Evolutionary conservation across 2,329 filamentous ascomycete species (phyloP).

Genomic region (Penicillium rolfsii): DNA sequence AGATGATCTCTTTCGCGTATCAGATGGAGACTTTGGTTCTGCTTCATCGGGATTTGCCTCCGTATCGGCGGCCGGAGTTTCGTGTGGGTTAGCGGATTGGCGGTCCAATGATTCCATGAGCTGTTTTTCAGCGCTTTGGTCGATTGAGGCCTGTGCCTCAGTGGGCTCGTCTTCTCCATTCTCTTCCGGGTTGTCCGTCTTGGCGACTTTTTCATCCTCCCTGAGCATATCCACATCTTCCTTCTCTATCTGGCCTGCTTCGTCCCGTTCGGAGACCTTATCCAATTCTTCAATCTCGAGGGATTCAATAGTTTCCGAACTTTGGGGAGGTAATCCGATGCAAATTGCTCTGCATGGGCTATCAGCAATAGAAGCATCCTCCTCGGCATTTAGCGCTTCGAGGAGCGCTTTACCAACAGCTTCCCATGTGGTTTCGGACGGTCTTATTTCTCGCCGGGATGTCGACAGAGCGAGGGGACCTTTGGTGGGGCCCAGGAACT

Average conservation of each 20-base stretch:
- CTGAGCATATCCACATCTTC: constrained; percentile 25
- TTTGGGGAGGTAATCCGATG: constrained; percentile 45
- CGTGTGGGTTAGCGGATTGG: constrained; percentile 31
- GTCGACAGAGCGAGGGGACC: constrained; percentile 44
- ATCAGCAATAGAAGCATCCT: constrained; percentile 32
- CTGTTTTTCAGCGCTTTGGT: constrained; percentile 43
- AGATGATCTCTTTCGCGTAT: constrained; percentile 62
- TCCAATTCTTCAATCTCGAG: constrained; percentile 22
- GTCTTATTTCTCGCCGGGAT: constrained; percentile 44
- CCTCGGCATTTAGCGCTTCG: constrained; percentile 48
- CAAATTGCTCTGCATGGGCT: constrained; percentile 47
- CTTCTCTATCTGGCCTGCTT: constrained; percentile 12
- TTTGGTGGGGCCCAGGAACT: constrained; percentile 34
- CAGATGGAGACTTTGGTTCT: constrained; percentile 41
- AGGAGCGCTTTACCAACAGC: constrained; percentile 55
- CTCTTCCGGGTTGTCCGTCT: constrained; percentile 12
- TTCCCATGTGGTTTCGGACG: constrained; percentile 48
- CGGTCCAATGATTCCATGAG: constrained; percentile 42
- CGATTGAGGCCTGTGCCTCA: constrained; percentile 41
- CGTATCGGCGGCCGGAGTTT: constrained; percentile 28
- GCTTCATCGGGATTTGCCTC: constrained; percentile 31
- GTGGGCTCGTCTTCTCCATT: constrained; percentile 25
- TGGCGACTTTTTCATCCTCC: constrained; percentile 19
- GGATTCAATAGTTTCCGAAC: constrained; percentile 28
- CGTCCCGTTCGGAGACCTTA: constrained; percentile 18